Base-by-base conservation (phyloP, 176 grass and related monocot species). In the Secale cereale region DNA sequence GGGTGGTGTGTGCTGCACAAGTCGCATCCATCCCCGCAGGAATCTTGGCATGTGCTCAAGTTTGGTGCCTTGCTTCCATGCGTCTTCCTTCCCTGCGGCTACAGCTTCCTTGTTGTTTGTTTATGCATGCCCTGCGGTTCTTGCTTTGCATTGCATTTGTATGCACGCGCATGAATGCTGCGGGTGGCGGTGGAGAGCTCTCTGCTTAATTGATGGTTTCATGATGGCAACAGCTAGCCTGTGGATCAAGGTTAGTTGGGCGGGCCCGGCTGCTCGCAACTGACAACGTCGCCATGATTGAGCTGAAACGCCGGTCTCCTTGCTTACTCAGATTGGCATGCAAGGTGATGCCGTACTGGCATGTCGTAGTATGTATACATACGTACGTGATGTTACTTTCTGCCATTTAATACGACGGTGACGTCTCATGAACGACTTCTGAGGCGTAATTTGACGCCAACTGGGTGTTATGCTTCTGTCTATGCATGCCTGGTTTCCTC, bases 11-110 rank as follows among this genome's bases (percentile, higher is more conserved):
- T 8, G 14, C 26, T 14, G 46, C 36, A 12, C 23, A 17, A 56
- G 17, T 56, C 22, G n/a, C 72, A 81, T 63, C 76, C 81, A 27
- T 69, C 66, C 48, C 20, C 10, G 27, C 39, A 74, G 63, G 82
- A 82, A 91, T 91, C 78, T 85, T 68, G 2, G 64, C 86, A 85
- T 88, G 86, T 88, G 90, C 78, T 2, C n/a, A n/a, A n/a, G 54
- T 25, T 27, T 36, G 33, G 43, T 75, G 76, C 79, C 30, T 85
- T 81, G 66, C 87, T 65, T 50, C 20, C 69, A 0, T 71, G 72
- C 31, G 29, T 29, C 52, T 60, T 29, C 74, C 17, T 28, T 8
- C 15, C 40, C 7, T 32, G 70, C n/a, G 7, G 79, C 43, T 26
- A n/a, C 57, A 65, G 25, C 68, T 73, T 73, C 45, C 46, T 76